Conservation (phyloP, 139 green algal genomes). For the Chlorella sp. region DNA sequence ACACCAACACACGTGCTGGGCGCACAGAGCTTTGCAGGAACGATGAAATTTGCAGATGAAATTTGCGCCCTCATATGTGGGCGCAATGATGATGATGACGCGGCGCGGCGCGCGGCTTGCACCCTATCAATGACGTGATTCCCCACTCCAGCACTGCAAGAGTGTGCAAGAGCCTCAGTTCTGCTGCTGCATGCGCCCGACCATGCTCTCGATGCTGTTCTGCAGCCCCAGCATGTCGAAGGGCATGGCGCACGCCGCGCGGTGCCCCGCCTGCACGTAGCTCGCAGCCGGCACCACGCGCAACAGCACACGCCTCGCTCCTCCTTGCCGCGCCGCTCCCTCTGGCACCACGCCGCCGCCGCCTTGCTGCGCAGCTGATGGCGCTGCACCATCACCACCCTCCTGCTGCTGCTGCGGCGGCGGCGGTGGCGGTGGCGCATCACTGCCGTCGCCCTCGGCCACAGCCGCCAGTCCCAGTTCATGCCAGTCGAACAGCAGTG, state of each 20-base stretch:
- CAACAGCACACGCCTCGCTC: slow-evolving; percentile 4
- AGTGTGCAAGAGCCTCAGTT: no score
- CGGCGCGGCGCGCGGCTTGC: no score
- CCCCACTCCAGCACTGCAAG: no score
- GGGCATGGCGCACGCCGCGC: slow-evolving; percentile 39
- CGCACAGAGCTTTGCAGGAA: no score
- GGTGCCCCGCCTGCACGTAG: slow-evolving; percentile 26
- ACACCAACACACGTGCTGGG: no score
- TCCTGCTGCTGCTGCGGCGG: not conserved
- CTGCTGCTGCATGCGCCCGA: not conserved
- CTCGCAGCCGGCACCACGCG: slow-evolving; percentile 3
- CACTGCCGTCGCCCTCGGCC: not conserved
- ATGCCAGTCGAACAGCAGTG: slow-evolving; percentile 73
- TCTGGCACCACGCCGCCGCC: not conserved
- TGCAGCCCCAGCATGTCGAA: slow-evolving; percentile 43
- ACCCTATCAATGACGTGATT: no score
- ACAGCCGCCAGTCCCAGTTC: slow-evolving; percentile 16
- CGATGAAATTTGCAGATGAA: no score
- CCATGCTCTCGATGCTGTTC: slow-evolving; percentile 15
- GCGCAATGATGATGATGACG: no score
- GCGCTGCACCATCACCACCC: not conserved
- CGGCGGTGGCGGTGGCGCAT: not conserved
- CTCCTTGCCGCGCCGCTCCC: not conserved
- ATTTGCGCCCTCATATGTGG: no score
- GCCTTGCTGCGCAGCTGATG: not conserved